Base-by-base conservation (phyloP, 2,329 filamentous ascomycete genomes). In the Cercospora beticola region DNA sequence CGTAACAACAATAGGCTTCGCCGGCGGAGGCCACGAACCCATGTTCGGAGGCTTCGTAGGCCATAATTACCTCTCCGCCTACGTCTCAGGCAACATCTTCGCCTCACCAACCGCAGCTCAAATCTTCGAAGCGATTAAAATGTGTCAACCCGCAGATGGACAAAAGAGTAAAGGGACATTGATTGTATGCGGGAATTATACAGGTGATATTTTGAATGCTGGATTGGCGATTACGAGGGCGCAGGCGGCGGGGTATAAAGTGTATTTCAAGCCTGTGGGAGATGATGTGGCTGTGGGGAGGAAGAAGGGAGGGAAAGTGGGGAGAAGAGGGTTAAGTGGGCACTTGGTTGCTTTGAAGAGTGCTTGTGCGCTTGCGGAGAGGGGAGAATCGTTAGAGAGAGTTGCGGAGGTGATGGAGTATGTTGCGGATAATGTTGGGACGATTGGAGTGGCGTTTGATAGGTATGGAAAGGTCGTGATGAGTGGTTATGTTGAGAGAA, bases 41-140 rank as follows among this genome's bases (percentile, higher is more conserved):
- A 88, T 87, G 70, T 89, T 87, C 84, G 82, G 86, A 2, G 88
- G 88, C 64, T 90, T 89, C 73, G 88, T 90, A 1, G 88, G 88
- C 64, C 76, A 79, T 66, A 88, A 88, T 75, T 82, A 89, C 79
- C 83, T 90, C n/a, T 82, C 86, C 1, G 87, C 87, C 4, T 85
- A 87, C 5, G 88, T 88, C 4, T 83, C 83, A 4, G 88, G 88
- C 54, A 86, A 89, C 74, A 86, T 90, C 71, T 90, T 90, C 71
- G 88, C 88, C 16, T 87, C 84, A 6, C 88, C 88, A 0, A 88
- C 85, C 67, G 87, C 88, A 10, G 87, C 86, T 68, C 88, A 90
- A 78, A 87, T 90, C 65, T 77, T 88, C 8, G 84, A 87, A 1
- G 87, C 83, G 5, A 84, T 90, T 49, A 84, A 86, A 64, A 62